Conservation (phyloP, 129 eudicot genomes). For the Lonicera japonica region DNA sequence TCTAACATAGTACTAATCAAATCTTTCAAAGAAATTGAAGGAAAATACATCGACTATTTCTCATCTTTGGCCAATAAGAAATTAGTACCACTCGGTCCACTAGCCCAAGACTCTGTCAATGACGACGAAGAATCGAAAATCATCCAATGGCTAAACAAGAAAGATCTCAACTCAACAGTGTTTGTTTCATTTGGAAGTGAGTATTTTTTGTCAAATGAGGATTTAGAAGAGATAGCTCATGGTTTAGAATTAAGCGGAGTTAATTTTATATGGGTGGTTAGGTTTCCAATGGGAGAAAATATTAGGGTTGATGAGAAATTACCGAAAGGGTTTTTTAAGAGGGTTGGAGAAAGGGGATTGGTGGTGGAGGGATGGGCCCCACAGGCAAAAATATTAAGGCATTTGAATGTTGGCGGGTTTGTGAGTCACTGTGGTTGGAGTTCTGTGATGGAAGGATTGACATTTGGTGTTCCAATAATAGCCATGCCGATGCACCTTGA, state of each 20-base stretch:
- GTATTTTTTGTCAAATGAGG: constrained; percentile 12
- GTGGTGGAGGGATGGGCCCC: constrained; percentile 21
- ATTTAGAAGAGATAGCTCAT: constrained; percentile 12
- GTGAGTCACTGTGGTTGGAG: constrained; percentile 31
- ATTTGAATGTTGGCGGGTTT: constrained; percentile 16
- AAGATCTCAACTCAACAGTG: constrained; percentile 5
- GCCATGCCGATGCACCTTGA: constrained; percentile 37
- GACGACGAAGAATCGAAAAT: neutral
- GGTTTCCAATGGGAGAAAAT: constrained; percentile 9
- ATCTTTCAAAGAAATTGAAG: constrained; percentile 8
- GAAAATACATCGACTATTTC: constrained; percentile 10
- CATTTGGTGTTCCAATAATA: constrained; percentile 29
- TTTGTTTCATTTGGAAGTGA: constrained; percentile 21
- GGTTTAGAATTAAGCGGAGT: constrained; percentile 10
- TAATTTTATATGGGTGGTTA: constrained; percentile 18
- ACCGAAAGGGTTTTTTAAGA: constrained; percentile 6
- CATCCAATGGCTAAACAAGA: constrained; percentile 19
- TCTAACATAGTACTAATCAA: constrained; percentile 3
- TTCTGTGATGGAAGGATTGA: constrained; percentile 21
- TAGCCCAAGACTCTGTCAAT: constrained; percentile 1
- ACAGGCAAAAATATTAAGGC: constrained; percentile 3
- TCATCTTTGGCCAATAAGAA: constrained; percentile 1
- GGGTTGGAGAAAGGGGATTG: constrained; percentile 9
- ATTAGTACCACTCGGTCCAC: constrained; percentile 12
- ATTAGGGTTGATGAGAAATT: neutral